Evolutionary conservation across 2,329 filamentous ascomycete species (phyloP), one percentile per base, ranked within the genome.

Genomic region (Fusarium ambrosium): DNA sequence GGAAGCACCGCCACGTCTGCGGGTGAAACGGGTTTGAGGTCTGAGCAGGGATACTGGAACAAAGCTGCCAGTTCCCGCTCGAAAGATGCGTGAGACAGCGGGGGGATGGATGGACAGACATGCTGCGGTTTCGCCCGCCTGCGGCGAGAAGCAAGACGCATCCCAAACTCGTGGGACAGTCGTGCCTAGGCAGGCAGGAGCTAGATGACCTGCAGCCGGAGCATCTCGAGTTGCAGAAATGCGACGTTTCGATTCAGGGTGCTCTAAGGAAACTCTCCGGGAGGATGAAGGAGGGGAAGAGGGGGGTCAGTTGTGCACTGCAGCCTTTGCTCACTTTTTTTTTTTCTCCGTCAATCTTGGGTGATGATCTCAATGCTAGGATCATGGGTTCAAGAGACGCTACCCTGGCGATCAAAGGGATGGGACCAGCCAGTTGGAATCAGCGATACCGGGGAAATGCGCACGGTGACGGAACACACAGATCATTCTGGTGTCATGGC

Each of bases 151-250:
- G 36, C 69, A 45, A 48, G 68, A 68, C 62, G 62, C 64, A 64
- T 69, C 53, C 74, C 76, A 77, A 68, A 66, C 64, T 67, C 55
- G 72, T 74, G 75, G 71, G 67, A 76, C 60, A 34, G 45, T 63
- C 45, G 60, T 45, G 55, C 55, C 68, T 41, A 41, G 58, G 51
- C 51, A 48, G 43, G 68, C 73, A 67, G 70, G 71, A 68, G 37
- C 66, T 67, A 64, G 64, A 77, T 80, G 79, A 77, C 75, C 73
- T 74, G 73, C 75, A 80, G 78, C 68, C 72, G 64, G 64, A 69
- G 67, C 71, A 78, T 76, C 59, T 65, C 61, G 66, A 69, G 64
- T 70, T 74, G 72, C 64, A 75, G 72, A 63, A 64, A 74, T 72
- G 61, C 73, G 71, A 74, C 71, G 64, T 56, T 71, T 69, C 71